Base-by-base conservation (phyloP, 805 yeast genomes). In the Trichomonascus vanleenenianus region DNA sequence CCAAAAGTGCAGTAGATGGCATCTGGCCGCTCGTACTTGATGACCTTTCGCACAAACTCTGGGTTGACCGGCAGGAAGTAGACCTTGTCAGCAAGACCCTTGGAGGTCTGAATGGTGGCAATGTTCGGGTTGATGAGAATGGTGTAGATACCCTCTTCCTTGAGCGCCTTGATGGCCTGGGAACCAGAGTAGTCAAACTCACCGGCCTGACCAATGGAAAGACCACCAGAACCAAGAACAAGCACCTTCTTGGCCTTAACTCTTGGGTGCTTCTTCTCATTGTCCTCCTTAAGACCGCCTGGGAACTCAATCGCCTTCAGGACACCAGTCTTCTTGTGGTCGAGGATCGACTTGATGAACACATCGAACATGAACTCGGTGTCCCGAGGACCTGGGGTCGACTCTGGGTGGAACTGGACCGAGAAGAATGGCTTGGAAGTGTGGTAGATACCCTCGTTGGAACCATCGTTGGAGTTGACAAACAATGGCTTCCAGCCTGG, bases 181-280 rank as follows among this genome's bases (percentile, higher is more conserved):
- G 96, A 87, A 61, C 98, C 98, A 39, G 97, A 88, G 71, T 93
- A 93, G 67, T 93, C 98, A 62, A 93, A 93, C 71, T 93, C 98
- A 68, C 98, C 98, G 53, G 98, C 98, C 73, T 93, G 98, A 55
- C 98, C 98, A 64, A 93, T 93, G 46, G 96, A 85, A 59, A 93
- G 75, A 65, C 98, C 98, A 73, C 98, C 98, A 43, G 97, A 89
- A 60, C 98, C 98, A 60, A 93, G 77, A 48, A 88, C 91, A 55
- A 88, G 77, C 42, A 87, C 96, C 71, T 93, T 93, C 76, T 88
- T 87, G 57, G 83, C 95, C 47, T 83, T 73, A 35, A 80, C 84
- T 58, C 78, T 78, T 59, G 96, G 96, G 59, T 81, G 81, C 37
- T 79, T 78, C 34, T 80, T 81, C 55, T 75, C 65, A 70, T 86